A percentile compares a stretch with the other conserved stretches of the same genome.
Conservation (phyloP, 176 grass and related monocot species). For the Canna indica region DNA sequence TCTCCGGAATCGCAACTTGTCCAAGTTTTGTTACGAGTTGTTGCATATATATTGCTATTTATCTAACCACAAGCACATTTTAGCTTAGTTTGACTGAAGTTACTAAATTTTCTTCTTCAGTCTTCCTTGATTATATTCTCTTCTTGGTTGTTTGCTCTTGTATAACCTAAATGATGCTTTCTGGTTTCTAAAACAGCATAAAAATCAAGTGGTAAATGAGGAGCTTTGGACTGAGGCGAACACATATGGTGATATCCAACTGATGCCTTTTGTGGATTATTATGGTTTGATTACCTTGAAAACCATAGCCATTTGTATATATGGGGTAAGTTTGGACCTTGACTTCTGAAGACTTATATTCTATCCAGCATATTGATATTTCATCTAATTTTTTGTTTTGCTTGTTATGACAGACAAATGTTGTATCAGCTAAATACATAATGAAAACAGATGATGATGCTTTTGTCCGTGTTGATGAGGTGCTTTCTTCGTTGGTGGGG, state of each 20-base stretch:
- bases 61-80: too few species aligned
- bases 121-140: neutral
- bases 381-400: constrained; percentile 21
- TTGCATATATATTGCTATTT: too few species aligned
- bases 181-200: constrained; percentile 49
- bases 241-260: constrained; percentile 86
- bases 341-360: neutral
- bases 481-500: constrained; percentile 52
- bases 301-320: constrained; percentile 92
- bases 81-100: too few species aligned
- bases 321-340: constrained; percentile 48
- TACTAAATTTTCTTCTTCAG: too few species aligned
- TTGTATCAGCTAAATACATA: constrained; percentile 71
- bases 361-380: neutral
- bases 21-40: too few species aligned
- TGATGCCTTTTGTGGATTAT: constrained; percentile 99
- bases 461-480: constrained; percentile 94
- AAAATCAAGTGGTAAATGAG: constrained; percentile 90
- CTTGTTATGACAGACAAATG: constrained; percentile 46
- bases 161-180: constrained; percentile 6
- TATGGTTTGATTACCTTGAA: constrained; percentile 98
- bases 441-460: constrained; percentile 99
- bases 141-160: neutral
- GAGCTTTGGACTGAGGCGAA: constrained; percentile 90
- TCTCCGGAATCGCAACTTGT: too few species aligned